phyloP scores from a whole-genome alignment of 1,284 basidiomycete species.

The Rugosomyces carneus region DNA sequence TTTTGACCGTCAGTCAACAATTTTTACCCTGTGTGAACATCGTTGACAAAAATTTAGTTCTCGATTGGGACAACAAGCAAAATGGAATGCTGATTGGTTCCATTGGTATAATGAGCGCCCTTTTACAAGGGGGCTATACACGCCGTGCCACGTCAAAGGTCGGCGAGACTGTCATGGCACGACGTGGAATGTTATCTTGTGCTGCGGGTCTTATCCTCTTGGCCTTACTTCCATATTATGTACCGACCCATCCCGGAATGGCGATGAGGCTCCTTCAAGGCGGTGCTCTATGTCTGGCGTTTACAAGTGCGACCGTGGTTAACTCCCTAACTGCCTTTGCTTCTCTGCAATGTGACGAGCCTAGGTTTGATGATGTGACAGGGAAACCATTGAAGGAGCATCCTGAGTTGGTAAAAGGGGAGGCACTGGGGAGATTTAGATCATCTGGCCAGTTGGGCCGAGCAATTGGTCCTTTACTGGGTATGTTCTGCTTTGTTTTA shows the following conservation, averaged over 20 bases:
- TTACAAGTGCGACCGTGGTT: conserved; percentile 89
- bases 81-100: conserved; percentile 84
- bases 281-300: conserved; percentile 78
- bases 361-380: conserved; percentile 44
- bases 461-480: conserved; percentile 82
- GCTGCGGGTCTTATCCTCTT: conserved; percentile 64
- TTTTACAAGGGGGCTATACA: conserved; percentile 88
- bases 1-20: conserved; percentile 59
- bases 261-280: conserved; percentile 62
- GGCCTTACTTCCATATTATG: conserved; percentile 57
- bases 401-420: conserved; percentile 74
- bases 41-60: too few species aligned
- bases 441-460: conserved; percentile 86
- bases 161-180: conserved; percentile 76
- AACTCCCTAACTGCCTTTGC: conserved; percentile 84
- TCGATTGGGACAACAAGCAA: conserved; percentile 85
- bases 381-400: conserved; percentile 50
- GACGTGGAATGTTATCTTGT: conserved; percentile 70
- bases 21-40: too few species aligned
- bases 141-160: conserved; percentile 65
- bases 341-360: conserved; percentile 80
- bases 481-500: conserved; percentile 33
- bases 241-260: conserved; percentile 33
- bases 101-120: conserved; percentile 82
- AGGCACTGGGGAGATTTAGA: conserved; percentile 78